These are phyloP conservation scores for Ceratocystis smalleyi DNA, from an alignment of 2,329 filamentous ascomycete genomes.

Conservation along the genomic window DNA sequence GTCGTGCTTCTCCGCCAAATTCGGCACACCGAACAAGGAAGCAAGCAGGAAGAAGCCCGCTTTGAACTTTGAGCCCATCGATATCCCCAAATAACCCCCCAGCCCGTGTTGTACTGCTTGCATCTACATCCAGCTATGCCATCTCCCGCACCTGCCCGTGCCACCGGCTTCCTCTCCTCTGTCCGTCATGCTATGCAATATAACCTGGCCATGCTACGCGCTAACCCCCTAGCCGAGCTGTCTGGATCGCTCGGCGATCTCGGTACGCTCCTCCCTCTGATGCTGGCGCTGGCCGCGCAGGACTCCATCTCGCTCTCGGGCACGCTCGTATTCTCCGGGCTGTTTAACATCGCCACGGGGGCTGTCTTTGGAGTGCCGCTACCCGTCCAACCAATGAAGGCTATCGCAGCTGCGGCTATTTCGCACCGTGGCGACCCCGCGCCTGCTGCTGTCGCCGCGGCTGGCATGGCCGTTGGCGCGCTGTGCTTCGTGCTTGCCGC, in stretches of 20 bases:
- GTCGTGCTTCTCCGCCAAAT: neutral
- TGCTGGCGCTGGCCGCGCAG: slow-evolving; percentile 69
- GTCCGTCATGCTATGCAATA: slow-evolving; percentile 27
- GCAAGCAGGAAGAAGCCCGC: neutral
- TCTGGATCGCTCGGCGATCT: slow-evolving; percentile 79
- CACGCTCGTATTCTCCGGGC: slow-evolving; percentile 75
- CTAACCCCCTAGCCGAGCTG: slow-evolving; percentile 49
- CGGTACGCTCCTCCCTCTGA: slow-evolving; percentile 75
- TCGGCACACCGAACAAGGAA: no score
- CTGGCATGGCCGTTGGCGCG: slow-evolving; percentile 55
- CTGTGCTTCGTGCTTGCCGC: slow-evolving; percentile 62
- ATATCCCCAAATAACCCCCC: neutral
- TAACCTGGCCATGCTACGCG: slow-evolving; percentile 35
- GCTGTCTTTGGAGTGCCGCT: slow-evolving; percentile 72
- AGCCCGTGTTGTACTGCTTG: neutral
- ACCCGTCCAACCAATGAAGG: slow-evolving; percentile 82
- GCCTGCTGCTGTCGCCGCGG: slow-evolving; percentile 47
- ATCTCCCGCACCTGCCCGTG: neutral
- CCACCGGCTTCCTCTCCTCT: neutral
- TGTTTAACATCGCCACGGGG: slow-evolving; percentile 76
- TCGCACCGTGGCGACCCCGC: slow-evolving; percentile 40
- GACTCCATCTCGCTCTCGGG: slow-evolving; percentile 65
- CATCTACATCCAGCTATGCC: neutral
- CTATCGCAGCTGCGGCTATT: slow-evolving; percentile 83
- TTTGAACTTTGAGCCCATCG: neutral